These are phyloP conservation scores for Pascua guehoae DNA, from an alignment of 1,284 basidiomycete species.

Conservation along the genomic window DNA sequence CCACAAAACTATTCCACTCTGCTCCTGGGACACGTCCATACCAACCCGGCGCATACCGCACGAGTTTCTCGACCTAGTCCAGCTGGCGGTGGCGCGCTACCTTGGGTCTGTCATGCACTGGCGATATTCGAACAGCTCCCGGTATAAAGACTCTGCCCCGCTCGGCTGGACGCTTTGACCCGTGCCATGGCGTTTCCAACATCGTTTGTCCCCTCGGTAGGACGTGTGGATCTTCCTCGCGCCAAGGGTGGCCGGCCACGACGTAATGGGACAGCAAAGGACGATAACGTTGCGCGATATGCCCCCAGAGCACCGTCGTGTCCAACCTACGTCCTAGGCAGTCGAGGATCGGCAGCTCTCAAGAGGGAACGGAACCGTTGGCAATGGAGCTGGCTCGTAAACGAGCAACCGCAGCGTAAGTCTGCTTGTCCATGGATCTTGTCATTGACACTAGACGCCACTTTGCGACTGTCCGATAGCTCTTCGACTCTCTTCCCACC, in stretches of 20 bases:
- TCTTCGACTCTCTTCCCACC: too few species aligned
- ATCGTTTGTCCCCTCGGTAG: conserved; percentile 1
- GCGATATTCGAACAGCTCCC: too few species aligned
- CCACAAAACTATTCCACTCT: too few species aligned
- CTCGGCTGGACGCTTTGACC: too few species aligned
- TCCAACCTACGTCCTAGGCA: neutral
- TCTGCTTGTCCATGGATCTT: neutral
- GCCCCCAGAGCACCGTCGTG: neutral
- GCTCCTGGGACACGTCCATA: too few species aligned
- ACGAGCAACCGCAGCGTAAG: conserved; percentile 5
- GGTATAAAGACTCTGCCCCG: too few species aligned
- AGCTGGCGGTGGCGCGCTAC: too few species aligned
- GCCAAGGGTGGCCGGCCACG: neutral
- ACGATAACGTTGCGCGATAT: neutral
- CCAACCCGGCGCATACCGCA: too few species aligned
- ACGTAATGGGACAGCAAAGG: neutral
- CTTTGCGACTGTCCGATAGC: too few species aligned
- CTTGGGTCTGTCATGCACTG: too few species aligned
- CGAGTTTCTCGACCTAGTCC: too few species aligned
- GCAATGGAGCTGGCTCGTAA: conserved; percentile 5
- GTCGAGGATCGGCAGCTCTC: neutral
- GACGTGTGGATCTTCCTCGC: neutral
- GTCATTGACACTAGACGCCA: neutral
- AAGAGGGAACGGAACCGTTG: conserved; percentile 5
- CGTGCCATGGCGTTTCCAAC: too few species aligned